Evolutionary conservation across 176 grass and related monocot genomes (phyloP).

Genomic region (Oryza longistaminata): DNA sequence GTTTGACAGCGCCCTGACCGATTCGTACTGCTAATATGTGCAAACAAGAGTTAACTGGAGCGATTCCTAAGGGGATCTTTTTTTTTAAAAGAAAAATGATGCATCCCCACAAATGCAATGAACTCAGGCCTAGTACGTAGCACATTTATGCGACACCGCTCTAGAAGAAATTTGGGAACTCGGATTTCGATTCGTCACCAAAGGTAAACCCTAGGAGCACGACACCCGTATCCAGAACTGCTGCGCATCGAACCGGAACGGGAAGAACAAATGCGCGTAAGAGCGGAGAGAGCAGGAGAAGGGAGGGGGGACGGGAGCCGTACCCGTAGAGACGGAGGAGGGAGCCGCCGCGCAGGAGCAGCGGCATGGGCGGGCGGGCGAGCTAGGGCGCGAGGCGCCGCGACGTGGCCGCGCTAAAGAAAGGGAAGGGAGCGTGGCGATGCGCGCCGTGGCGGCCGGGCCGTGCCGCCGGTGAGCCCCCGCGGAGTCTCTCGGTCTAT

Average conservation of each 20-base stretch:
- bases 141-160: neutral
- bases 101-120: neutral
- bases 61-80: neutral
- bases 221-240: neutral
- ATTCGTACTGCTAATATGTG: neutral
- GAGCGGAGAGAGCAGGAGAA: neutral
- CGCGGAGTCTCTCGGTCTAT: no score
- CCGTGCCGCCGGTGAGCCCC: neutral
- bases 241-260: conserved; percentile 13
- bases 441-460: neutral
- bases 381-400: conserved; percentile 8
- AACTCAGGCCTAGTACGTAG: neutral
- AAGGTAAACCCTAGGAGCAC: conserved; percentile 6
- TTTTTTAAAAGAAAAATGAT: neutral
- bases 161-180: neutral
- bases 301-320: neutral
- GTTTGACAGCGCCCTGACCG: neutral
- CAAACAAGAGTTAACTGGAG: neutral
- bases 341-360: conserved; percentile 44
- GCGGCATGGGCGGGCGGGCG: conserved; percentile 42
- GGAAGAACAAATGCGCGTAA: conserved; percentile 17
- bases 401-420: conserved; percentile 16
- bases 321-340: conserved; percentile 37
- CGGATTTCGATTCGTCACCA: conserved; percentile 4
- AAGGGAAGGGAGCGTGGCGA: neutral